Evolutionary conservation across 1,284 basidiomycete genomes (phyloP), one percentile per base, ranked within the genome.

Genomic region (Xanthoconium separans): DNA sequence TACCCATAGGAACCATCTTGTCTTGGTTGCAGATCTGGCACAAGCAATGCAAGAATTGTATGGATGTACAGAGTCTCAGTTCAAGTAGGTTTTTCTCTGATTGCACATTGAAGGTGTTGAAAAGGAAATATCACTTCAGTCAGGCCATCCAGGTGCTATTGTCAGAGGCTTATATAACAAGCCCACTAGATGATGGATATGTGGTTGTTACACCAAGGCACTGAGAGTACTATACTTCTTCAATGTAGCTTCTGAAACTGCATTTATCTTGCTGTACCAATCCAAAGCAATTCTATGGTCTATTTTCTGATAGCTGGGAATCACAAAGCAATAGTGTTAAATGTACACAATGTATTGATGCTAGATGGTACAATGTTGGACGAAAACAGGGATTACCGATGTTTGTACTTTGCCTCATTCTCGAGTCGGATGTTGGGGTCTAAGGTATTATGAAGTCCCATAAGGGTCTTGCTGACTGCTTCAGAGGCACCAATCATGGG

Each of bases 401-500:
- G 81, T 71, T 95, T 95, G 74, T 95, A 95, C 72, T 95, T 95
- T 49, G 89, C 91, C 61, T 91, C 89, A 61, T 87, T 87, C 68
- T 95, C 92, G 41, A 83, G 77, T 44, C 84, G 82, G 43, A 88
- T 76, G 58, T 86, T 82, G 8, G 93, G 92, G 70, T 95, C 92
- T 56, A 96, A 73, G 44, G 89, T 85, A 67, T 98, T 97, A 62
- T 95, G 87, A 43, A 99, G 78, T 6, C 96, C 96, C 55, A 96
- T 80, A 45, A 98, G 74, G 3, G 96, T 96, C 77, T 98, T 96
- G 73, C 93, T 91, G 51, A 98, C 89, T 1, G 96, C 96, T 71
- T 96, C 95, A 50, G 89, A 93, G 4, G 95, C 95, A 8, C 96
- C 96, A 54, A 97, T 96, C 89, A 97, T 96, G 0, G 95, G 94